Base-by-base conservation (phyloP, 176 grass and related monocot genomes). In the Paspalum notatum region DNA sequence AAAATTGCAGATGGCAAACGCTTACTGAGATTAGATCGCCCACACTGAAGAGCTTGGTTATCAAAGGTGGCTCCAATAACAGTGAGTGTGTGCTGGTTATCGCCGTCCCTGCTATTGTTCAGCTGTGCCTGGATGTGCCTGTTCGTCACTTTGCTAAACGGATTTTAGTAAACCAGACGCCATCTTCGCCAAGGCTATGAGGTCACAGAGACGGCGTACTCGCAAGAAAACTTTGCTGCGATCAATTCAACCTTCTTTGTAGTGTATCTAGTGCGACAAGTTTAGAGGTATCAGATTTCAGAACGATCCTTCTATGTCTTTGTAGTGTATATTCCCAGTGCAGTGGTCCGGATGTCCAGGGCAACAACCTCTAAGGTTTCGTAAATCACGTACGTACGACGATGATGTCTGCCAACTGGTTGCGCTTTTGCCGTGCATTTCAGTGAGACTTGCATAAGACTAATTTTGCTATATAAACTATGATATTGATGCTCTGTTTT, bases 21-120 rank as follows among this genome's bases (percentile, higher is more conserved):
- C 37, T 65, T 40, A 40, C 32, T 10, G 37, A 65, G 25, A 27
- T 81, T 38, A 13, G 9, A 9, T 68, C 63, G 0, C 13, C 14
- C 21, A 56, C 64, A 13, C 27, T 65, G 62, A 65, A 40, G 62
- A 64, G 15, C 14, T 18, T 65, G 27, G 37, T 65, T 18, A 45
- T 80, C 7, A 15, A 44, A 9, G 21, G 15, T 15, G 41, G 64
- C 4, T 9, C 16, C 7, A 65, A 65, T 38, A 52, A 32, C 18
- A 32, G 18, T 50, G 24, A 65, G 3, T 65, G 8, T 24, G 61
- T 39, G n/a, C 39, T 79, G 20, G 77, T 68, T 41, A 67, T 81
- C 16, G 32, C 11, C 17, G 79, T 53, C 37, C 79, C 66, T 8
- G 0, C 2, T 18, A 6, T 58, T 46, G 50, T 41, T 10, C 55